Conservation (phyloP, 176 grass and related monocot genomes). For the Ensete glaucum region DNA sequence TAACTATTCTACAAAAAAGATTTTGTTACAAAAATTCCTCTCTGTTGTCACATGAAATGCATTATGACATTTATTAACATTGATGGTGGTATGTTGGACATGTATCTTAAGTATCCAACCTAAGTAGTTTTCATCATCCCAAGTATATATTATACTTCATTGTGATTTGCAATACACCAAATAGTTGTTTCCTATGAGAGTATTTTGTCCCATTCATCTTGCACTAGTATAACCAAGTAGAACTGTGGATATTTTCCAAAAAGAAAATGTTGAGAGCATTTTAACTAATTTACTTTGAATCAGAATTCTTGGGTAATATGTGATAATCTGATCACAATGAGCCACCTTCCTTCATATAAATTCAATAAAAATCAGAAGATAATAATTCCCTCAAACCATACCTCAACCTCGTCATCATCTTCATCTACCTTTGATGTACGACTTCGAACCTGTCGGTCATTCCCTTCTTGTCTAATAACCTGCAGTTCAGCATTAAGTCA, state of each 20-base stretch:
- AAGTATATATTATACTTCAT: too few relatives aligned
- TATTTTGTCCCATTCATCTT: neutral
- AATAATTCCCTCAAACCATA: constrained; percentile 19
- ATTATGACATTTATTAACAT: too few relatives aligned
- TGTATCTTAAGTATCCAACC: too few relatives aligned
- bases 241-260: neutral
- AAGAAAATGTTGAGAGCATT: neutral
- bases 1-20: too few relatives aligned
- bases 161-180: too few relatives aligned
- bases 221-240: neutral
- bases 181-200: neutral
- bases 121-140: too few relatives aligned
- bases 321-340: neutral
- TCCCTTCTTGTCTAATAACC: constrained; percentile 18
- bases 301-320: neutral
- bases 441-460: constrained; percentile 32
- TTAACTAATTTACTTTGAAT: neutral
- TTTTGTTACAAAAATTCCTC: too few relatives aligned
- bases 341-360: neutral
- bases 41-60: too few relatives aligned
- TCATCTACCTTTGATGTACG: constrained; percentile 39
- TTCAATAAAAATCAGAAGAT: neutral
- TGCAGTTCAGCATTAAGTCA: constrained; percentile 20
- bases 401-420: constrained; percentile 38
- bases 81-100: too few relatives aligned